phyloP scores from a whole-genome alignment of 83 land plant genomes.

The Thuja plicata region DNA sequence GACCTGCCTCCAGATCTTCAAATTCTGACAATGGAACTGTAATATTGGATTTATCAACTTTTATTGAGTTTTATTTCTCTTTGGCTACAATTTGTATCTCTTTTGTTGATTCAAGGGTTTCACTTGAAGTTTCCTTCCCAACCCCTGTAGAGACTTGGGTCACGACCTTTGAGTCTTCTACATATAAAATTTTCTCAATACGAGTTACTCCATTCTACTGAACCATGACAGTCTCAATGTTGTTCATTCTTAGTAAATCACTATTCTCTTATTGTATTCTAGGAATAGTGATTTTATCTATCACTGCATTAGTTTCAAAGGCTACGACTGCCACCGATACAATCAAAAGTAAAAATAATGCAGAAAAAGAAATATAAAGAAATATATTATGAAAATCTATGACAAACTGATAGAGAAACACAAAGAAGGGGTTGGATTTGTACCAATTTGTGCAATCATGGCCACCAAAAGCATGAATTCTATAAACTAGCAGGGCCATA shows the following conservation, averaged over 20 bases:
- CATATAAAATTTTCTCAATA: background rate
- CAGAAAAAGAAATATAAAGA: too few species aligned
- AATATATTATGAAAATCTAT: too few species aligned
- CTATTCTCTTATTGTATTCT: background rate
- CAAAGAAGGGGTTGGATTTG: too few species aligned
- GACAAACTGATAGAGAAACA: too few species aligned
- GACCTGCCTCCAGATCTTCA: too few species aligned
- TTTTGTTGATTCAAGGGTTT: background rate
- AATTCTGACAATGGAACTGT: too few species aligned
- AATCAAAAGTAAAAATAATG: too few species aligned
- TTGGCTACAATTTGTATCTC: background rate
- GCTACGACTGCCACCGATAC: background rate
- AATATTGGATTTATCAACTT: too few species aligned
- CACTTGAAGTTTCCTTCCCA: background rate
- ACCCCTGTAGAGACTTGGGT: background rate
- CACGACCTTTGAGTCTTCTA: background rate
- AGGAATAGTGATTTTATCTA: background rate
- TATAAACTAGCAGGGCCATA: too few species aligned
- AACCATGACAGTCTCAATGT: background rate
- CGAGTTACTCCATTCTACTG: background rate
- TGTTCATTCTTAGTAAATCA: background rate
- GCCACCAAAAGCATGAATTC: too few species aligned
- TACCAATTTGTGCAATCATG: too few species aligned
- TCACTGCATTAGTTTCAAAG: background rate
- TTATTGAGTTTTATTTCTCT: too few species aligned